Evolutionary conservation across 306 rosid genomes (phyloP).

Genomic region (Fragaria nilgerrensis): DNA sequence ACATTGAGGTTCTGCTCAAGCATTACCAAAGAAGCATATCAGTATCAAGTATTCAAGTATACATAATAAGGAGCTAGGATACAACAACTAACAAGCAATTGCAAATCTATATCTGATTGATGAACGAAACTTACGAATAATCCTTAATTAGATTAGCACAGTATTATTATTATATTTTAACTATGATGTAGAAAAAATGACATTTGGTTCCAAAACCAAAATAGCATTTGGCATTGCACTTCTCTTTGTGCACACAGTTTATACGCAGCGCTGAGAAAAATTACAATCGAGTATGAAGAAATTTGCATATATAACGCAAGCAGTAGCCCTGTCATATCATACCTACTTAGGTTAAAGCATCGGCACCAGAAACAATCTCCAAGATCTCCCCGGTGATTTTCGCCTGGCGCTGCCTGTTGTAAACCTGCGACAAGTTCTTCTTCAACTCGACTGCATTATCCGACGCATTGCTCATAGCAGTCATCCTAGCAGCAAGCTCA

Average conservation of each 20-base stretch:
- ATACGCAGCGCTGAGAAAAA: conserved; percentile 6
- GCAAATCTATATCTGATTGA: not conserved
- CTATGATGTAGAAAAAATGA: conserved; percentile 16
- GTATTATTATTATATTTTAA: not conserved
- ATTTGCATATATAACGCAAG: not conserved
- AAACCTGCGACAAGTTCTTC: conserved; percentile 50
- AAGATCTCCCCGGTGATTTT: conserved; percentile 90
- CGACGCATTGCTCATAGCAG: conserved; percentile 78
- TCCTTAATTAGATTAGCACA: conserved; percentile 9
- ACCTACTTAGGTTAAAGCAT: conserved; percentile 38
- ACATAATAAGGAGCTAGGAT: not conserved
- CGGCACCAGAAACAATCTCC: conserved; percentile 90
- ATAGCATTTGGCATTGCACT: conserved; percentile 5
- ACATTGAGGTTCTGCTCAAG: not conserved
- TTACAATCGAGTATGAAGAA: conserved; percentile 14
- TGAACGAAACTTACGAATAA: not conserved
- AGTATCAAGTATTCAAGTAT: not conserved
- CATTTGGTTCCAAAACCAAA: conserved; percentile 18
- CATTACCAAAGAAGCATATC: not conserved
- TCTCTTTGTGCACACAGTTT: conserved; percentile 8
- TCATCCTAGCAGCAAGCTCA: conserved; percentile 92
- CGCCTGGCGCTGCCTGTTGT: conserved; percentile 84
- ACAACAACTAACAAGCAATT: not conserved
- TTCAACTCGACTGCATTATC: conserved; percentile 75
- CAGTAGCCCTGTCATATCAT: not conserved